These are phyloP conservation scores for Lasiodiplodia theobromae DNA, from an alignment of 2,329 filamentous ascomycete species.

Conservation along the genomic window DNA sequence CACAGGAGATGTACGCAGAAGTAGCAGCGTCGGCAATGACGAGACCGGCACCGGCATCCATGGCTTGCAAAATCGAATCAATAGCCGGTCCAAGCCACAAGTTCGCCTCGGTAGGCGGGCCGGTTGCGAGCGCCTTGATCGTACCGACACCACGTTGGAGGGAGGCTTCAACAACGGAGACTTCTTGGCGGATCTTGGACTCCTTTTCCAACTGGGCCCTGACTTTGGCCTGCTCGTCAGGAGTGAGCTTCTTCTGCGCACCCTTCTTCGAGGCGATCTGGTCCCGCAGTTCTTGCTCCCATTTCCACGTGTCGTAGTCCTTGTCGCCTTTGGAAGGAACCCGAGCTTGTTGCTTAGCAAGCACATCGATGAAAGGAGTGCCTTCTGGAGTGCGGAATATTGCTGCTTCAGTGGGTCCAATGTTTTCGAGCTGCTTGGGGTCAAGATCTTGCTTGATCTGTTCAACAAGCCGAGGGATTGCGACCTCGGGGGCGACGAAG, in stretches of 20 bases:
- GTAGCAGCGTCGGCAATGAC: constrained; percentile 83
- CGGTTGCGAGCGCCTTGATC: constrained; percentile 79
- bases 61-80: constrained; percentile 72
- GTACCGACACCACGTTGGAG: constrained; percentile 86
- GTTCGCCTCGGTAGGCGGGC: constrained; percentile 86
- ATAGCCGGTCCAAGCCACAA: constrained; percentile 89
- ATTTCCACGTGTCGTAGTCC: constrained; percentile 95
- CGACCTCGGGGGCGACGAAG: constrained; percentile 86
- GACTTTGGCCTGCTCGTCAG: constrained; percentile 89
- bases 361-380: constrained; percentile 86
- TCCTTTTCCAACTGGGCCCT: constrained; percentile 92
- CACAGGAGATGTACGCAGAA: constrained; percentile 78
- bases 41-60: constrained; percentile 81
- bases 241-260: constrained; percentile 84
- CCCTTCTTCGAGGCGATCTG: constrained; percentile 95
- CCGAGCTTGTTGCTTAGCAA: constrained; percentile 79
- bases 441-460: constrained; percentile 79
- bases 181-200: constrained; percentile 74
- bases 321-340: constrained; percentile 87
- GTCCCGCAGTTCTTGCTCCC: constrained; percentile 89
- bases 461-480: constrained; percentile 77
- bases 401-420: constrained; percentile 87
- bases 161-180: constrained; percentile 72
- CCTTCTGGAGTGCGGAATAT: constrained; percentile 93
- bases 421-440: constrained; percentile 69